Base-by-base conservation (phyloP, 2,329 filamentous ascomycete species). In the Fonsecaea nubica region DNA sequence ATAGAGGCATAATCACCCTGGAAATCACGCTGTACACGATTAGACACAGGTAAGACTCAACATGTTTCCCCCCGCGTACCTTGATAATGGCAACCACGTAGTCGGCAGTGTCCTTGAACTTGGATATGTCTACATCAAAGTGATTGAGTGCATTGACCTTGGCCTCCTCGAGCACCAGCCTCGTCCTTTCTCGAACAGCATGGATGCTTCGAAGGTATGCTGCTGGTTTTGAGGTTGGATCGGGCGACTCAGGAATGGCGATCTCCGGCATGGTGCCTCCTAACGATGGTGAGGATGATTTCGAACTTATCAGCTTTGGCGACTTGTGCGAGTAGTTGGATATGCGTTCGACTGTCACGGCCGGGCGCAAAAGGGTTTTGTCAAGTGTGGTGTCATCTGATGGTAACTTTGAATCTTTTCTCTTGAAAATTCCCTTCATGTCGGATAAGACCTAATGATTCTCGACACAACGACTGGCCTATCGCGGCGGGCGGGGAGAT, bases 81-180 rank as follows among this genome's bases (percentile, higher is more conserved):
- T 96, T 97, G 82, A 97, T 96, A 70, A 97, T 94, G 48, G 91
- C 89, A n/a, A 94, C 89, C 9, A 97, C 91, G 77, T 96, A 97
- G 53, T 86, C 86, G 13, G 93, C 92, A 0, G 94, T 94, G 71
- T 94, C 91, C 54, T 84, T 80, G 77, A 97, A 94, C 79, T 94
- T 96, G 79, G 79, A 80, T 84, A 93, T 88, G 78, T 97, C 93
- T 56, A 97, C 92, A 71, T 92, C 90, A 74, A 97, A 97, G 77
- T 97, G 93, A 72, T 86, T 87, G 68, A 97, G 85, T 72, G 91
- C 84, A 75, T 96, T 92, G 71, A 84, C 85, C 74, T 91, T 84
- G 9, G 93, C 92, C 81, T 91, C 93, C 69, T 91, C 86, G 67
- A 92, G 85, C 60, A 97, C 84, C 71, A 94, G 81, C 73, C 82